A percentile compares a stretch with the other conserved stretches of the same genome.
Evolutionary conservation across 2,329 filamentous ascomycete species (phyloP).

Genomic region (Aspergillus sp.): DNA sequence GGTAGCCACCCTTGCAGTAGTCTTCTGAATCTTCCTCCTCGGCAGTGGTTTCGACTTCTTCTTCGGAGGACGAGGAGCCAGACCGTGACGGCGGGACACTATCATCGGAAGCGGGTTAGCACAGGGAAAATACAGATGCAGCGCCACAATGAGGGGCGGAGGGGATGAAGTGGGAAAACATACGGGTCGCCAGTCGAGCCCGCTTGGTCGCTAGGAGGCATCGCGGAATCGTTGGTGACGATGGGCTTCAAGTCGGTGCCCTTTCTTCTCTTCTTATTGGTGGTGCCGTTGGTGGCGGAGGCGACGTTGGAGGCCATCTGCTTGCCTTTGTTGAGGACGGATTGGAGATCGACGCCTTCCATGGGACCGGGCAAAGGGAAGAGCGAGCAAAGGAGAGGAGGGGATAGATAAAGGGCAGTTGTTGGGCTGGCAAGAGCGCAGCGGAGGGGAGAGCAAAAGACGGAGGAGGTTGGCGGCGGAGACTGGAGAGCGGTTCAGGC

Average conservation of each 20-base stretch:
- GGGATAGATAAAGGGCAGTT: neutral
- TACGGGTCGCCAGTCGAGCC: slow-evolving; percentile 49
- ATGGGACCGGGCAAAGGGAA: slow-evolving; percentile 43
- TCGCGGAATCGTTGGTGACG: slow-evolving; percentile 60
- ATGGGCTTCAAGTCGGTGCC: slow-evolving; percentile 65
- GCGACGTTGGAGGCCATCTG: slow-evolving; percentile 55
- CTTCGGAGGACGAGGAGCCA: slow-evolving; percentile 73
- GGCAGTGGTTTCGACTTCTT: slow-evolving; percentile 88
- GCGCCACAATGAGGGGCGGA: neutral
- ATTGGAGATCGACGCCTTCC: slow-evolving; percentile 65
- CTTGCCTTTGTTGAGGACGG: slow-evolving; percentile 66
- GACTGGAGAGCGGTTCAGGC: neutral
- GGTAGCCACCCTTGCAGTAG: slow-evolving; percentile 98
- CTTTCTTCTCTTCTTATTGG: slow-evolving; percentile 66
- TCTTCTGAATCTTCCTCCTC: slow-evolving; percentile 99
- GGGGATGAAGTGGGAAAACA: slow-evolving; percentile 14
- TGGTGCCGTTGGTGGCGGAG: slow-evolving; percentile 54
- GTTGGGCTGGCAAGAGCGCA: slow-evolving; percentile 7
- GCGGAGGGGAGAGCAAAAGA: neutral
- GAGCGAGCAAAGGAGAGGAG: slow-evolving; percentile 8
- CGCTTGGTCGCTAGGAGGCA: slow-evolving; percentile 41
- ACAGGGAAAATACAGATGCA: neutral
- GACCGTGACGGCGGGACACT: slow-evolving; percentile 66
- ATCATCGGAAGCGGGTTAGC: slow-evolving; percentile 35
- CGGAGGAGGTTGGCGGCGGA: slow-evolving; percentile 10